Base-by-base conservation (phyloP, 1,284 basidiomycete species). In the Neotropicomus parvogracilis region DNA sequence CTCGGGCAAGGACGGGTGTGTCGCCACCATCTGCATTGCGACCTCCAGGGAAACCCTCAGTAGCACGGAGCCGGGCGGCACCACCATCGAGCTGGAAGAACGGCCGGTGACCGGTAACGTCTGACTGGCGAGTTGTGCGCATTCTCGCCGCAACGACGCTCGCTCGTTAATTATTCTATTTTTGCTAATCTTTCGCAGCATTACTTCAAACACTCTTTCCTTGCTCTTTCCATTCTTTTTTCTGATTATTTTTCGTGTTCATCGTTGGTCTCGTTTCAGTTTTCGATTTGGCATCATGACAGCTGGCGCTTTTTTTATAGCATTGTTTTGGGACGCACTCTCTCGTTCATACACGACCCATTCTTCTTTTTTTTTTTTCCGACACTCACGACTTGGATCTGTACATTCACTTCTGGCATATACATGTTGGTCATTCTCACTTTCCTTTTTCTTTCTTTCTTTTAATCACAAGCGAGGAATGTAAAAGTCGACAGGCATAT, bases 71-170 rank as follows among this genome's bases (percentile, higher is more conserved):
- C 27, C 51, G 52, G 7, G 50, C 46, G 6, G 52, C 61, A 12
- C 63, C 63, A 20, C 63, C 63, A 3, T 65, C 63, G 33, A 65
- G 64, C 44, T 69, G 66, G 64, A 65, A 69, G 60, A 66, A 9
- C 19, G 20, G 48, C 3, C 62, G 57, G 27, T 65, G 38, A 52
- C 9, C 11, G 57, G 27, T 65, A 40, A 52, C 9, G 9, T n/a
- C 7, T 17, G 3, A 10, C 7, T 2, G 13, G 24, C 24, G 24
- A 24, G 4, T 24, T 17, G 20, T 28, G 32, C 48, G 35, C 38
- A 21, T 38, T n/a, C 12, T 34, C 32, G 32, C n/a, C 14, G 11
- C 33, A 7, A 28, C 13, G 27, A 41, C 19, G 9, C 7, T 43
- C 58, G 27, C 21, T 51, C 50, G 41, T 56, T 24, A 27, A 33